Evolutionary conservation across 495 filamentous ascomycete genomes (phyloP).

Genomic region (Penicillium bialowiezense): DNA sequence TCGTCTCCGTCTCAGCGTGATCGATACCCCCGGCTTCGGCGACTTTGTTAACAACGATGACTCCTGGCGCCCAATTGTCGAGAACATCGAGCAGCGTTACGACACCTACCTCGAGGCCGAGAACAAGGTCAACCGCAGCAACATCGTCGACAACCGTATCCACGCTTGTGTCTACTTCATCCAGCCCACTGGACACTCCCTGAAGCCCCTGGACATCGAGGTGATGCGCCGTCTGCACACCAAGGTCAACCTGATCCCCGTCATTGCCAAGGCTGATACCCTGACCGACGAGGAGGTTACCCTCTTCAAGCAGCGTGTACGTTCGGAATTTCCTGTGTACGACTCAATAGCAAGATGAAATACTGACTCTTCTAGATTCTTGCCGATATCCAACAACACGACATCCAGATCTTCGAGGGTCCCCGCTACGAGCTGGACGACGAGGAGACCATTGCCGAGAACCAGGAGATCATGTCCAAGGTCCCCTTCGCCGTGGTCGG

Average conservation of each 20-base stretch:
- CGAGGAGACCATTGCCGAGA: slow-evolving; percentile 98
- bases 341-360: slow-evolving; percentile 1
- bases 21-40: slow-evolving; percentile 96
- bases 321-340: slow-evolving; percentile 23
- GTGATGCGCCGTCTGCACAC: slow-evolving; percentile 98
- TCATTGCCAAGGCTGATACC: slow-evolving; percentile 98
- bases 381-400: slow-evolving; percentile 92
- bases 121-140: slow-evolving; percentile 99
- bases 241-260: slow-evolving; percentile 99
- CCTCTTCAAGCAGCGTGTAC: slow-evolving; percentile 89
- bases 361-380: slow-evolving; percentile 67
- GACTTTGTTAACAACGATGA: slow-evolving; percentile 99
- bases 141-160: slow-evolving; percentile 98
- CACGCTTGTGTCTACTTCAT: slow-evolving; percentile 99
- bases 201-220: slow-evolving; percentile 98
- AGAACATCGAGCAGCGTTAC: slow-evolving; percentile 98
- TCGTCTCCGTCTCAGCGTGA: slow-evolving; percentile 92
- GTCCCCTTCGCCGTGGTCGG: slow-evolving; percentile 98
- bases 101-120: slow-evolving; percentile 97
- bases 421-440: slow-evolving; percentile 98
- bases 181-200: slow-evolving; percentile 96
- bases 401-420: slow-evolving; percentile 97
- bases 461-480: slow-evolving; percentile 99
- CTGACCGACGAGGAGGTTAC: slow-evolving; percentile 95
- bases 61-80: slow-evolving; percentile 96